Base-by-base conservation (phyloP, 2,329 filamentous ascomycete genomes). In the Fusarium pseudograminearum region DNA sequence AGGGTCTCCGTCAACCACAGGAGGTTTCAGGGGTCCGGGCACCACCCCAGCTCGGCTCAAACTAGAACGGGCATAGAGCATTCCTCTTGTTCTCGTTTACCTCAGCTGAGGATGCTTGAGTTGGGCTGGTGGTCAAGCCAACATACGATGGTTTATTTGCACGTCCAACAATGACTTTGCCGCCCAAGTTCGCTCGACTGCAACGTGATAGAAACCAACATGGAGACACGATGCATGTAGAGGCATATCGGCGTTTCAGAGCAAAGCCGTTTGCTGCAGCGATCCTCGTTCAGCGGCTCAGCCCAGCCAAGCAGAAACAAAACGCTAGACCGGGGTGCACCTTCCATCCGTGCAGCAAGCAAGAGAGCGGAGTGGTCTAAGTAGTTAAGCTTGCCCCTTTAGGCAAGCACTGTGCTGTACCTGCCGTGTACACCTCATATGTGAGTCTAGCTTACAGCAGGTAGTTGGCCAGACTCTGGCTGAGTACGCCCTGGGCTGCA, bases 401-500 rank as follows among this genome's bases (percentile, higher is more conserved):
- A 22, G 50, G 30, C 38, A 56, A 26, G 34, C 55, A 57, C 65
- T 69, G 65, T 65, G 45, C 31, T 44, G 56, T 61, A 66, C 61
- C 24, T 20, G 28, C 18, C 11, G 28, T 40, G 67, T 70, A 70
- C 62, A 50, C 42, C 53, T 51, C 50, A 26, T 41, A 44, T 30
- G 44, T 46, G 53, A 53, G 66, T 69, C 66, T 70, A 58, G 57
- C 50, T 57, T 40, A 33, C 51, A 54, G 20, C 45, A 53, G 36
- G 26, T 53, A 54, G 51, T 44, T 54, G 38, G 51, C 38, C 40
- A 38, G 24, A 52, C 30, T 44, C 38, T 48, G 67, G 67, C 67
- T 68, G 58, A 68, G 53, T 40, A 44, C 57, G 38, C 62, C 62
- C 67, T 56, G 56, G 52, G 41, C 65, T 70, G 67, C 57, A 54